Evolutionary conservation across 2,329 filamentous ascomycete species (phyloP), one percentile per base, ranked within the genome.

Genomic region (Teratosphaeria zuluensis): DNA sequence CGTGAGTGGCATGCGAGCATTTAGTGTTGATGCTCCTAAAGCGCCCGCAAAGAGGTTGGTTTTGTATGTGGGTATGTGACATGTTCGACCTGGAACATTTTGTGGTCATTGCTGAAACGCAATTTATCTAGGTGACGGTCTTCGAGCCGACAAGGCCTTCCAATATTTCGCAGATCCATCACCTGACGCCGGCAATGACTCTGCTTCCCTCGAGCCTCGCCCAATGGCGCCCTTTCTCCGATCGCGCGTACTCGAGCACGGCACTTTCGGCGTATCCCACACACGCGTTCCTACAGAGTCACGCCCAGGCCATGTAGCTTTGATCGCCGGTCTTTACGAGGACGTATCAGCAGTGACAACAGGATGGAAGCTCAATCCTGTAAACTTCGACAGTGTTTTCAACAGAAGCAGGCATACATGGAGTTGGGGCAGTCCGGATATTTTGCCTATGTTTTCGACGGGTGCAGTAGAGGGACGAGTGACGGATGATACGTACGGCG

Each of bases 391-490:
- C 76, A 97, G 92, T 69, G 91, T 99, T 11, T 99, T 99, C 82
- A 99, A 99, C 73, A 85, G 90, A 62, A 97, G 92, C 71, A 81
- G 87, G 53, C 95, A 99, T 75, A 99, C 95, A 7, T 99, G 94
- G 94, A 96, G 92, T 73, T 99, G 94, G 94, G 94, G 94, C 1
- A 96, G 92, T 70, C 94, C 94, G 1, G 94, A 99, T 74, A 99
- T 99, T 68, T 76, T 99, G 64, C 89, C 89, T 57, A 99, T 99
- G 94, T 99, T 99, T 71, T 86, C 95, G 70, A 83, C 91, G 59
- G 94, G 94, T n/a, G 92, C 94, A 28, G 85, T 89, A 9, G 88
- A 89, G 0, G 92, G 92, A 7, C 82, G 88, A 62, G 89, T 99
- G 1, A 89, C 96, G 73, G 87, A 90, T n/a, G 87, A 87, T 64